phyloP scores from a whole-genome alignment of 139 green algal genomes.

The Chlamydomonas applanata region DNA sequence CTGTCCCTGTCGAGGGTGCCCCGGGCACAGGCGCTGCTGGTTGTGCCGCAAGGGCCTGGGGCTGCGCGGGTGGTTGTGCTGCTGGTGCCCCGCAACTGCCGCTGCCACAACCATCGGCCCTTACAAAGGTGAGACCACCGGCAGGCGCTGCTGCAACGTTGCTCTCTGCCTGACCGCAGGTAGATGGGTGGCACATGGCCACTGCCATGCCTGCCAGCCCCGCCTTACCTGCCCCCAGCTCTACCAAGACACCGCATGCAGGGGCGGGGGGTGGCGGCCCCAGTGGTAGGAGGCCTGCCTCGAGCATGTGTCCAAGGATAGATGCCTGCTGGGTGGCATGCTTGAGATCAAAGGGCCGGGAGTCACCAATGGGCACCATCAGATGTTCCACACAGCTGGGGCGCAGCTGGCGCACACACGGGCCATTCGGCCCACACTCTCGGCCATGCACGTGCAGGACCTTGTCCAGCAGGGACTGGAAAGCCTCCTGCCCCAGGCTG shows the following conservation, averaged over 20 bases:
- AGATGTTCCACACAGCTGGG: constrained; percentile 15
- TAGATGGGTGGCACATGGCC: too few relatives aligned
- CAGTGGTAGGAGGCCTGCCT: not conserved
- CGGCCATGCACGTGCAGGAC: not conserved
- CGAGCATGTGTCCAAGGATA: constrained; percentile 45
- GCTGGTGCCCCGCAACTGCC: too few relatives aligned
- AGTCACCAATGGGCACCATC: constrained; percentile 7
- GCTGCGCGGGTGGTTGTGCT: too few relatives aligned
- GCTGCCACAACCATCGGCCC: too few relatives aligned
- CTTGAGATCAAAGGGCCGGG: constrained; percentile 53
- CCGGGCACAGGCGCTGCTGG: too few relatives aligned
- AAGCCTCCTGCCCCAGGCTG: constrained; percentile 3
- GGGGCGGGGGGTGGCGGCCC: not conserved
- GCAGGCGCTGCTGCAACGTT: too few relatives aligned
- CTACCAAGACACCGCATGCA: not conserved
- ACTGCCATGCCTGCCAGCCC: too few relatives aligned
- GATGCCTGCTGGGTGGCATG: constrained; percentile 67
- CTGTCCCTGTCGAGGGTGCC: too few relatives aligned
- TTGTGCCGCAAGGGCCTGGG: too few relatives aligned
- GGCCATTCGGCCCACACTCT: constrained; percentile 1
- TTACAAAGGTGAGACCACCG: too few relatives aligned
- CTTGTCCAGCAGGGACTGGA: constrained; percentile 12
- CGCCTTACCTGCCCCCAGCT: not conserved
- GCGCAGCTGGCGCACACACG: constrained; percentile 13
- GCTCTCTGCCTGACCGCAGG: too few relatives aligned